Base-by-base conservation (phyloP, 1,139 yeast genomes). In the Arxiozyma slooffiae region DNA sequence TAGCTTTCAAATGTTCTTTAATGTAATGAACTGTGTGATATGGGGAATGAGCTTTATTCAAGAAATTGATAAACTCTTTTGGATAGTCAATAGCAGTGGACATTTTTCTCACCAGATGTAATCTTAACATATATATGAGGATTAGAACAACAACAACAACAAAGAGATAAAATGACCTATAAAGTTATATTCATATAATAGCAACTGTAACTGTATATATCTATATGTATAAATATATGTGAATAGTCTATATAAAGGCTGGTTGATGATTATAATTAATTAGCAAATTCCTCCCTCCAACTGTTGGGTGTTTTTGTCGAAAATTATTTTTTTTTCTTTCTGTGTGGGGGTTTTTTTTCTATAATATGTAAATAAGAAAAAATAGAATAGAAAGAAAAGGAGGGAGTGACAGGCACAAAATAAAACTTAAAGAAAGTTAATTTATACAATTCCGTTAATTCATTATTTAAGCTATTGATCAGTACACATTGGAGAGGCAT, bases 31-130 rank as follows among this genome's bases (percentile, higher is more conserved):
- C 96, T 1, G 92, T 96, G 68, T 92, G 98, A 67, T 89, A 92
- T 0, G 98, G 97, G 0, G 97, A 85, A 30, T 97, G 97, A 0
- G 96, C 85, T 3, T 77, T 76, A 68, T 89, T 88, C 59, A 92
- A 84, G 64, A 84, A 92, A 52, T 80, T 76, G 50, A 90, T 73
- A 62, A 90, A 87, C 51, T 82, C 82, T 53, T 60, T 55, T n/a
- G 68, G 63, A 48, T 63, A 64, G 47, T 56, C 52, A 14, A 23
- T 48, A 17, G 53, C 48, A 16, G 55, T 53, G 11, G 59, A 52
- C 56, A 60, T 52, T 52, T 55, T 57, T 48, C 63, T 56, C 38
- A 41, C 44, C n/a, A 61, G 48, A 44, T 55, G 60, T 37, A 60
- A 30, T 49, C 61, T 59, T 38, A 61, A 55, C 68, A 64, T 64